Evolutionary conservation across 805 yeast species (phyloP).

Genomic region (Isabelozyma heimii): DNA sequence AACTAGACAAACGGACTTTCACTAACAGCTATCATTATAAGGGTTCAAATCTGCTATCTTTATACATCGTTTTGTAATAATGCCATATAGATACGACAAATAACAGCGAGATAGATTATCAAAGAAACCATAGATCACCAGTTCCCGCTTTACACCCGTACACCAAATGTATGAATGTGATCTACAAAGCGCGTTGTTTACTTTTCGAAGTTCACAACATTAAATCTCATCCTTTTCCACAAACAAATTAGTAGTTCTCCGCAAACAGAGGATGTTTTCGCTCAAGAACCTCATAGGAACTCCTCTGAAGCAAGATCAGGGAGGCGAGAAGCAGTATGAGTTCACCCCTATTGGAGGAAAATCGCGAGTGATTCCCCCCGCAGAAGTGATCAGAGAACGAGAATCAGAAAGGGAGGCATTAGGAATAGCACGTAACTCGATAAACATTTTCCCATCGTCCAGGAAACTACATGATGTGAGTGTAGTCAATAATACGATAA

Average conservation of each 20-base stretch:
- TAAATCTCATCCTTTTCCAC: neutral
- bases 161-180: neutral
- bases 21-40: too few relatives aligned
- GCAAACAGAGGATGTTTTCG: slow-evolving; percentile 9
- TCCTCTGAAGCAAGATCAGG: slow-evolving; percentile 4
- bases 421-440: neutral
- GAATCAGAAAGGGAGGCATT: neutral
- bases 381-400: neutral
- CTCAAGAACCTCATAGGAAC: slow-evolving; percentile 11
- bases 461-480: neutral
- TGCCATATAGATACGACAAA: too few relatives aligned
- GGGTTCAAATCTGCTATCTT: too few relatives aligned
- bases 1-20: neutral
- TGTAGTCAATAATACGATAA: slow-evolving; percentile 1
- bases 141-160: neutral
- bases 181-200: neutral
- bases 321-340: slow-evolving; percentile 5
- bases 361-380: neutral
- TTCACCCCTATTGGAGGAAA: slow-evolving; percentile 15
- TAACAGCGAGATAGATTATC: too few relatives aligned
- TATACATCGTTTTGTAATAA: too few relatives aligned
- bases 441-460: neutral
- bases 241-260: neutral
- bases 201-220: neutral
- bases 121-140: too few relatives aligned